These are phyloP conservation scores for Carallia brachiata DNA, from an alignment of 345 rosid species.

Conservation along the genomic window DNA sequence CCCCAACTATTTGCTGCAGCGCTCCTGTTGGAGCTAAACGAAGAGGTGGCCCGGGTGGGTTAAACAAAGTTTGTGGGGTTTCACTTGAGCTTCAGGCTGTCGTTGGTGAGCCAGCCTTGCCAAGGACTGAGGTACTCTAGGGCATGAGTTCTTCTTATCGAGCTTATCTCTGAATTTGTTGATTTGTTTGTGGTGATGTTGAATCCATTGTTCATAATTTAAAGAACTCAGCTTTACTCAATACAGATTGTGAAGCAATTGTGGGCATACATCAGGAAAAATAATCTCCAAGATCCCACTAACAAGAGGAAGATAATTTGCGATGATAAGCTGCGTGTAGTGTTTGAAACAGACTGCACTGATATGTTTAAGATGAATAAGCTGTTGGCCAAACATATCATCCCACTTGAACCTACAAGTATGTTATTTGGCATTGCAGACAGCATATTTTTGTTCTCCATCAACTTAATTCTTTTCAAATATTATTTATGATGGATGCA, in stretches of 20 bases:
- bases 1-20: slow-evolving; percentile 38
- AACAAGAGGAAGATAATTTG: slow-evolving; percentile 97
- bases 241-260: slow-evolving; percentile 89
- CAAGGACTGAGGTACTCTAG: slow-evolving; percentile 75
- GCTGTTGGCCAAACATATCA: slow-evolving; percentile 87
- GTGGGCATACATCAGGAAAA: slow-evolving; percentile 96
- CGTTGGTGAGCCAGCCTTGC: slow-evolving; percentile 93
- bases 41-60: slow-evolving; percentile 93
- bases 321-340: slow-evolving; percentile 83
- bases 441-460: not conserved
- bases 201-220: slow-evolving; percentile 2
- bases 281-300: slow-evolving; percentile 96
- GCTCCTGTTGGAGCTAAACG: slow-evolving; percentile 73
- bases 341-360: slow-evolving; percentile 94
- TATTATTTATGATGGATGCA: slow-evolving; percentile 29
- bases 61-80: slow-evolving; percentile 94
- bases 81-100: slow-evolving; percentile 85
- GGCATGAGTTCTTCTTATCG: not conserved
- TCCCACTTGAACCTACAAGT: slow-evolving; percentile 82
- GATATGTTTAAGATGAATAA: slow-evolving; percentile 99
- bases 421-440: slow-evolving; percentile 21
- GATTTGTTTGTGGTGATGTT: not conserved
- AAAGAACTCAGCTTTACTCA: slow-evolving; percentile 16
- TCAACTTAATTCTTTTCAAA: slow-evolving; percentile 10
- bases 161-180: not conserved